Evolutionary conservation across 2,329 filamentous ascomycete genomes (phyloP), one percentile per base, ranked within the genome.

Genomic region (Rutstroemia sp.): DNA sequence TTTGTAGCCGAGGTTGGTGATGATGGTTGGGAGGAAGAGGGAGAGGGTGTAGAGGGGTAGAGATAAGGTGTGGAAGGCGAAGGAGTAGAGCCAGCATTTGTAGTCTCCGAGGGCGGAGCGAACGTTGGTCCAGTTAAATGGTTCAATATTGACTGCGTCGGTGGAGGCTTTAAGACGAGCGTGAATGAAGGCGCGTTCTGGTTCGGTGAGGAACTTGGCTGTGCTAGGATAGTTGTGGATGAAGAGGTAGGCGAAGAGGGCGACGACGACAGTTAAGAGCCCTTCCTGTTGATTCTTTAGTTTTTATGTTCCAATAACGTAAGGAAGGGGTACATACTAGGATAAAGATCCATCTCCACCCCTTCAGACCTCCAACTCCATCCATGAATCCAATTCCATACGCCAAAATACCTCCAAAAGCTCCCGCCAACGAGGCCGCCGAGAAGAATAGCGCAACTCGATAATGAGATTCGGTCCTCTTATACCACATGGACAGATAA

Each of bases 31-130:
- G 68, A 82, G 57, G 55, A 82, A 83, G 2, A 82, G 68, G 0
- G 83, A 76, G 5, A 80, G 70, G 0, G 79, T 81, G 57, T 82
- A 83, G 0, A 82, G 70, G 0, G 79, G 79, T 12, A 91, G 69
- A 56, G 82, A 86, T 76, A 89, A 83, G 5, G 85, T 88, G 67
- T 90, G 86, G 63, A 88, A 89, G 0, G 78, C 80, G 0, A 88
- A 68, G 0, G 85, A 84, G 61, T 91, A 91, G 0, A 91, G 75
- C 83, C 83, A 89, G 64, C 84, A 84, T 65, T 85, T 89, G 1
- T 81, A 79, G 63, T 92, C 85, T 14, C 76, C 80, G 42, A 89
- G 68, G 0, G 87, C 87, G 17, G 80, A 74, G 23, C 70, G 56
- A 0, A 91, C 87, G 19, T 84, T 83, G 0, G 62, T 68, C 88